Conservation (phyloP, 768 basidiomycete species). For the Boletus pseudo-olivaceus region DNA sequence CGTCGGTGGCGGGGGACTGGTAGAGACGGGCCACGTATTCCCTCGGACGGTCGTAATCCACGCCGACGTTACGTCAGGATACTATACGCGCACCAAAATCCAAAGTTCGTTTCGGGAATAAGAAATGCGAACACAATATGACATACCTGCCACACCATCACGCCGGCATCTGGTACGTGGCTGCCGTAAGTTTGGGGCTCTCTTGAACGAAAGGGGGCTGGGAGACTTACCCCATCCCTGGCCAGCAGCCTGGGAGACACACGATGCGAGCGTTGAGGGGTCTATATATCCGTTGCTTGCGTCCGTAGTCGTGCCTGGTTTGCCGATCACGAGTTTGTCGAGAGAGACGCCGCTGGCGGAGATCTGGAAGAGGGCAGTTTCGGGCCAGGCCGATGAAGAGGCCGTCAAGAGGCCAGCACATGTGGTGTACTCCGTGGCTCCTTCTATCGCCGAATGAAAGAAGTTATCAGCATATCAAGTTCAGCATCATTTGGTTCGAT, state of each 20-base stretch:
- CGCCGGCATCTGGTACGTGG: constrained; percentile 31
- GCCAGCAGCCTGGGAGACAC: constrained; percentile 56
- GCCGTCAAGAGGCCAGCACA: constrained; percentile 55
- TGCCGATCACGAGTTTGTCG: constrained; percentile 55
- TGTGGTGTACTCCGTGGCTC: constrained; percentile 58
- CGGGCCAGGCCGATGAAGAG: constrained; percentile 60
- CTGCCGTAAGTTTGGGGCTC: not conserved
- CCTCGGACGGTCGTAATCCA: constrained; percentile 42
- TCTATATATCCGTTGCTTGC: constrained; percentile 56
- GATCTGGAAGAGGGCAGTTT: constrained; percentile 56
- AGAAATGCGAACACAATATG: not conserved
- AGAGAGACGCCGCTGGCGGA: constrained; percentile 43
- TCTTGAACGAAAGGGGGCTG: not conserved
- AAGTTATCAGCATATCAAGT: not conserved
- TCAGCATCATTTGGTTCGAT: not conserved
- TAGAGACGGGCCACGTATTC: constrained; percentile 33
- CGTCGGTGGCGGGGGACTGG: not conserved
- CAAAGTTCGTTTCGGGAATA: not conserved
- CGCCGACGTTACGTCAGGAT: constrained; percentile 35
- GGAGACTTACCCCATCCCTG: constrained; percentile 61
- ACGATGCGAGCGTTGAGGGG: constrained; percentile 52
- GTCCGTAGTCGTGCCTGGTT: constrained; percentile 42
- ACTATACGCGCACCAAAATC: constrained; percentile 17
- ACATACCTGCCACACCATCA: constrained; percentile 43
- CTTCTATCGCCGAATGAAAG: constrained; percentile 40